A percentile compares a stretch with the other conserved stretches of the same genome.
phyloP scores from a whole-genome alignment of 352 stramenopile species.

The Phytophthora macrochlamydospora region DNA sequence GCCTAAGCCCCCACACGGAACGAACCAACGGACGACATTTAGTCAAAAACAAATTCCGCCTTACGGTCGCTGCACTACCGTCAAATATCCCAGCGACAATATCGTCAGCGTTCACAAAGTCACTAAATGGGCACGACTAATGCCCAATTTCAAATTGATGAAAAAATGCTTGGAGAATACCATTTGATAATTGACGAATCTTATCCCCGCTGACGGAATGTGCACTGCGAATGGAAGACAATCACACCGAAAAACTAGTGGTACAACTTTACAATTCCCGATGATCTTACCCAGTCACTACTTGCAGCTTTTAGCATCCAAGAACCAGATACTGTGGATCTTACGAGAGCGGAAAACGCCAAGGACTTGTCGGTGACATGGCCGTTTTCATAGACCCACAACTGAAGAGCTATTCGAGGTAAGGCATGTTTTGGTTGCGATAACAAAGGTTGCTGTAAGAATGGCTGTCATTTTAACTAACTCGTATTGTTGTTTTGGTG shows the following conservation, averaged over 20 bases:
- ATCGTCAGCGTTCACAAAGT: constrained; percentile 11
- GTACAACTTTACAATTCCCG: constrained; percentile 10
- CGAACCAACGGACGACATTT: not conserved
- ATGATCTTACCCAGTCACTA: constrained; percentile 2
- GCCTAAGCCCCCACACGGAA: constrained; percentile 3
- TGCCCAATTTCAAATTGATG: constrained; percentile 5
- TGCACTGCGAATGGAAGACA: constrained; percentile 7
- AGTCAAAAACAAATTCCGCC: constrained; percentile 9
- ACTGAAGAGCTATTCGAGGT: constrained; percentile 12
- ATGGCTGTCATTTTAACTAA: not conserved
- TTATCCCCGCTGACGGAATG: not conserved
- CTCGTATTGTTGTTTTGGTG: not conserved
- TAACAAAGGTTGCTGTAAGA: constrained; percentile 11
- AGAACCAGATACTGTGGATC: not conserved
- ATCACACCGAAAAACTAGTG: not conserved
- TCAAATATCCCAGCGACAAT: not conserved
- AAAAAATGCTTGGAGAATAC: constrained; percentile 12
- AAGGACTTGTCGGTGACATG: constrained; percentile 6
- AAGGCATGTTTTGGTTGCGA: constrained; percentile 5
- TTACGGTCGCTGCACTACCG: not conserved
- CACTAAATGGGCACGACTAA: constrained; percentile 8
- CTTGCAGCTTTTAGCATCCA: constrained; percentile 3
- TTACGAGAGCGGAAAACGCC: not conserved
- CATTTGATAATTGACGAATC: constrained; percentile 4
- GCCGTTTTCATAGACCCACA: constrained; percentile 4